These are phyloP conservation scores for Sphaceloma murrayae DNA, from an alignment of 2,329 filamentous ascomycete species.

Conservation along the genomic window DNA sequence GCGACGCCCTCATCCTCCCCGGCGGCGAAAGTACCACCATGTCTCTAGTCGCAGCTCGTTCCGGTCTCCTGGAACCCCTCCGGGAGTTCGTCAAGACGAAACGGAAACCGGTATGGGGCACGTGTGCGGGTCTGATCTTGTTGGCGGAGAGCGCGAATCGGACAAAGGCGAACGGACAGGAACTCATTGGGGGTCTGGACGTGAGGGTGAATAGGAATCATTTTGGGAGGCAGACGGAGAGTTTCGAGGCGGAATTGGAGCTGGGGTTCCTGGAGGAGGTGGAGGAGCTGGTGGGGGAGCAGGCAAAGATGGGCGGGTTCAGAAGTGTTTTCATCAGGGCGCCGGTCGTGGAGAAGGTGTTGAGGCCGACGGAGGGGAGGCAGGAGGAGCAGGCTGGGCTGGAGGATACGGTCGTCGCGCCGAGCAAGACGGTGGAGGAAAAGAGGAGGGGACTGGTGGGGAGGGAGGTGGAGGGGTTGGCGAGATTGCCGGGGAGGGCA, in stretches of 20 bases:
- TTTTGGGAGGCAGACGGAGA: conserved; percentile 88
- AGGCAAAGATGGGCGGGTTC: conserved; percentile 44
- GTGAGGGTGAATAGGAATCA: conserved; percentile 90
- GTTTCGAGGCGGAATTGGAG: conserved; percentile 67
- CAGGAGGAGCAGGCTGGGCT: conserved; percentile 39
- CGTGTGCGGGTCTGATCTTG: conserved; percentile 87
- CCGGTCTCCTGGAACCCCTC: conserved; percentile 71
- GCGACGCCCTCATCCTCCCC: conserved; percentile 79
- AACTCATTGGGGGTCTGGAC: conserved; percentile 82
- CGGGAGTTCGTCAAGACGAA: conserved; percentile 80
- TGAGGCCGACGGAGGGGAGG: conserved; percentile 45
- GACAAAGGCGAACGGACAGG: conserved; percentile 83
- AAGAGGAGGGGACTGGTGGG: conserved; percentile 26
- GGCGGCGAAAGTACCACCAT: conserved; percentile 95
- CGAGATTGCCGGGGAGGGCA: conserved; percentile 45
- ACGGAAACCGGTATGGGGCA: conserved; percentile 85
- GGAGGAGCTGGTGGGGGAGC: not conserved
- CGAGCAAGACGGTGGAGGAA: conserved; percentile 40
- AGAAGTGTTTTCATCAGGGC: conserved; percentile 87
- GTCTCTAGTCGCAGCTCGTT: conserved; percentile 73
- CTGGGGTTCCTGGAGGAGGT: conserved; percentile 55
- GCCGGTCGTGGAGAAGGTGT: conserved; percentile 77
- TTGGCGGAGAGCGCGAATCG: conserved; percentile 79
- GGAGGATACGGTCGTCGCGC: conserved; percentile 49
- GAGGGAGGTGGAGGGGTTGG: conserved; percentile 49